phyloP scores from a whole-genome alignment of 371 early-diverging fungal species.

The Rhizopus microsporus region DNA sequence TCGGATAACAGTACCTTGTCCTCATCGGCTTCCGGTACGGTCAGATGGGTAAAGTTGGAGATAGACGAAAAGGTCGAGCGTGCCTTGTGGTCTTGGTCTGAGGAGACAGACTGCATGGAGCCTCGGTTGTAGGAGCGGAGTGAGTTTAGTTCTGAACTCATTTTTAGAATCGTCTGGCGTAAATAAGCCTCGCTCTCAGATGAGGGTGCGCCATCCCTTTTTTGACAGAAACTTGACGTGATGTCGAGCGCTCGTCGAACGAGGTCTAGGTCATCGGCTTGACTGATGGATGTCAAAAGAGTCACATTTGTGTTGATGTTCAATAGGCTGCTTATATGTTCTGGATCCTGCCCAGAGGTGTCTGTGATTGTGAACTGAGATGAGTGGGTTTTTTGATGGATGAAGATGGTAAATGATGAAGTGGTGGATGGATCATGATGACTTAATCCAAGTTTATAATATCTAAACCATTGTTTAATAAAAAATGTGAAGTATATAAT shows the following conservation, averaged over 20 bases:
- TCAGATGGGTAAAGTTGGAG: conserved; percentile 13
- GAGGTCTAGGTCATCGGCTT: not conserved
- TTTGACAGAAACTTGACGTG: not conserved
- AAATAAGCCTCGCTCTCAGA: not conserved
- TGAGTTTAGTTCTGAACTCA: conserved; percentile 8
- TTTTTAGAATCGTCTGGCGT: conserved; percentile 2
- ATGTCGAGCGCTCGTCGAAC: not conserved
- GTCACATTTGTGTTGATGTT: not conserved
- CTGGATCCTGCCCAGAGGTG: not conserved
- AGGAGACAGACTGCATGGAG: not conserved
- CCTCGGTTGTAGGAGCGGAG: conserved; percentile 5
- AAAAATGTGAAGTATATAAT: not conserved
- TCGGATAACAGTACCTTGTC: conserved; percentile 7
- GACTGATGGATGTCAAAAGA: conserved; percentile 1
- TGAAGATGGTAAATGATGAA: not conserved
- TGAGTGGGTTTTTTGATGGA: not conserved
- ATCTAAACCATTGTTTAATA: not conserved
- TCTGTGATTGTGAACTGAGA: conserved; percentile 1
- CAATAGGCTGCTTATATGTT: not conserved
- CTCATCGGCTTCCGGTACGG: conserved; percentile 12
- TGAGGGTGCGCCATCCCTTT: not conserved
- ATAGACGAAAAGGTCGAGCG: conserved; percentile 19
- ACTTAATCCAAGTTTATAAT: conserved; percentile 1
- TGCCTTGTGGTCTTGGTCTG: conserved; percentile 8
- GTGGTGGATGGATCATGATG: not conserved